Evolutionary conservation across 2,329 filamentous ascomycete species (phyloP), one percentile per base, ranked within the genome.

Genomic region (Diplocarpon rosae): DNA sequence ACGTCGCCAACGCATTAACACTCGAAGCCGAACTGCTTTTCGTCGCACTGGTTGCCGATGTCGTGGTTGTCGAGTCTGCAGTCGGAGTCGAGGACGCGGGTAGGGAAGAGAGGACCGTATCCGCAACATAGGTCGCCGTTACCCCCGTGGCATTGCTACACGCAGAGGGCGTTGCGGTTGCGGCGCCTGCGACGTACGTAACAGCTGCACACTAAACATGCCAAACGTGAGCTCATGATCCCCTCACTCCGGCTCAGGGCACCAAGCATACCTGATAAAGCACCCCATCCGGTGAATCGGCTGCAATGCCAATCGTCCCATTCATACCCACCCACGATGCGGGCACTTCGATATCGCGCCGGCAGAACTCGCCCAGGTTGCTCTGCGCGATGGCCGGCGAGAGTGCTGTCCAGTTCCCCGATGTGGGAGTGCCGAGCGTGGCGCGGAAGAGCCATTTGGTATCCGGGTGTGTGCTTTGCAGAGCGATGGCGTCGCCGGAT

Each of bases 401-500:
- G 40, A 77, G 56, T 56, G 76, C 64, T 20, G 71, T 69, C 76
- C 76, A 80, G 56, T 70, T 70, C 15, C 58, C 55, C 35, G 66
- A 70, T 12, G 46, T 30, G 10, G 64, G 64, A 38, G 63, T 54
- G 53, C 76, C 74, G 15, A 70, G 64, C 11, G 74, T 79, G 50
- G 69, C 72, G 49, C 76, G 75, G 64, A 76, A 73, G 13, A 80
- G 66, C 70, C 69, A 79, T 43, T 65, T 73, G 52, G 66, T 63
- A 57, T 74, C 66, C 3, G 71, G 64, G 55, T 80, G 76, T 2
- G 66, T 68, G 7, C 69, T 43, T 20, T 38, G 24, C 31, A 47
- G 30, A 20, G 67, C 66, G 34, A 80, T 63, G 45, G 69, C 63
- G 53, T 78, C 72, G 51, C 76, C 76, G 52, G 64, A 73, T 47